Base-by-base conservation (phyloP, 208 protist genomes). In the Wallacemonas sp. region DNA sequence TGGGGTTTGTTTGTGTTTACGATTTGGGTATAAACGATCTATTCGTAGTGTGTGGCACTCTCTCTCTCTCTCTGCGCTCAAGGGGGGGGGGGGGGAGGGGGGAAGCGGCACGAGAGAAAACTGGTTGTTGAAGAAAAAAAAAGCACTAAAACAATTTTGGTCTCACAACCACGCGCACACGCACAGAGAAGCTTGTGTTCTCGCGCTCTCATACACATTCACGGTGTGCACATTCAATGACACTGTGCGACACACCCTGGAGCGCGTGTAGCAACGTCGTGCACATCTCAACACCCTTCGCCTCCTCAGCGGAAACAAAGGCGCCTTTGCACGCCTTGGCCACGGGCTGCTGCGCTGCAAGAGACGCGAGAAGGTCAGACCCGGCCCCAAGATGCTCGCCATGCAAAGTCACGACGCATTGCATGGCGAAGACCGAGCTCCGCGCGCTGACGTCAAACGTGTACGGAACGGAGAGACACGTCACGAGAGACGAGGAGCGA, bases 401-500 rank as follows among this genome's bases (percentile, higher is more conserved):
- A 31, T 58, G 41, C 6, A 58, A 31, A 38, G 12, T 58, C 30
- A 22, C n/a, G 12, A 39, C 51, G 4, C 12, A 58, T 8, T 39
- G 31, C 5, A 58, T 38, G 30, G 28, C 15, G n/a, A n/a, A 11
- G 12, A 11, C 6, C 19, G 30, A 21, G 9, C 9, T 34, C 17
- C 8, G 2, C 51, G 12, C 21, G 5, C 46, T 12, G 6, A 9
- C 22, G 24, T 31, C 11, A 19, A 15, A 4, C 31, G 30, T 39
- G 30, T 58, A 58, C 12, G 51, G 31, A 14, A 58, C 51, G 6
- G 15, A 58, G 15, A 58, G 28, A 27, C 51, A 58, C 28, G 51
- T 58, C 15, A 58, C 14, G 6, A 58, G 51, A 5, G 51, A 33
- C n/a, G 6, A 6, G 46, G 4, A 9, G n/a, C 26, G 12, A 6